Conservation (phyloP, 495 filamentous ascomycete genomes). For the Tuber aestivum region DNA sequence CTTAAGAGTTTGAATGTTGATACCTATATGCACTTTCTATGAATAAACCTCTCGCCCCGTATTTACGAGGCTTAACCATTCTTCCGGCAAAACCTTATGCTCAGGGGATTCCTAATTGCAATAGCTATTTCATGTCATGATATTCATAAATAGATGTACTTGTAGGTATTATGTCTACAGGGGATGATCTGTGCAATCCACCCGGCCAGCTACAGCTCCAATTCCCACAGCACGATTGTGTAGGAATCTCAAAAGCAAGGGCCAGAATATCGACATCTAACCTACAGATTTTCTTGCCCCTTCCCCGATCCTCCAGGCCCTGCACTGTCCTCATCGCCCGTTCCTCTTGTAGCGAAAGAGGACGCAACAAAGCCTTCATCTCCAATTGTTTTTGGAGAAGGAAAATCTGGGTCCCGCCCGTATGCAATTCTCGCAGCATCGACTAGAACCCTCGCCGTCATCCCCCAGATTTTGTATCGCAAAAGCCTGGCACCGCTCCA, state of each 20-base stretch:
- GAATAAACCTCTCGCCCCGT: not conserved
- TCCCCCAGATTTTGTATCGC: slow-evolving; percentile 77
- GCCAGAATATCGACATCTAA: not conserved
- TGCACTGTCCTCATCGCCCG: slow-evolving; percentile 49
- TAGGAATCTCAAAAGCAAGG: not conserved
- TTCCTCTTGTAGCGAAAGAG: slow-evolving; percentile 56
- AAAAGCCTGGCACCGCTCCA: slow-evolving; percentile 48
- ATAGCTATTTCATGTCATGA: not conserved
- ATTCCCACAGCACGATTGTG: not conserved
- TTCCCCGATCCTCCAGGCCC: not conserved
- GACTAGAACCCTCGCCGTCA: slow-evolving; percentile 83
- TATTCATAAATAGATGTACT: not conserved
- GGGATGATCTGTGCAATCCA: not conserved
- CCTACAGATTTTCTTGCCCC: not conserved
- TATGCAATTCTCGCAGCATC: slow-evolving; percentile 82
- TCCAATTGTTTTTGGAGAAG: slow-evolving; percentile 58
- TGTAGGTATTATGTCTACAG: not conserved
- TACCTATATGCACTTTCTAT: not conserved
- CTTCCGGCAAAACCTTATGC: not conserved
- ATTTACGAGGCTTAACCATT: not conserved
- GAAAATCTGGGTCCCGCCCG: slow-evolving; percentile 72
- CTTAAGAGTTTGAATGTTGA: not conserved
- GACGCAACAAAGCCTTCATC: slow-evolving; percentile 69
- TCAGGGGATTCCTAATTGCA: not conserved
- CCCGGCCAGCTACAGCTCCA: not conserved